Base-by-base conservation (phyloP, 495 filamentous ascomycete species). In the Pseudevernia furfuracea region DNA sequence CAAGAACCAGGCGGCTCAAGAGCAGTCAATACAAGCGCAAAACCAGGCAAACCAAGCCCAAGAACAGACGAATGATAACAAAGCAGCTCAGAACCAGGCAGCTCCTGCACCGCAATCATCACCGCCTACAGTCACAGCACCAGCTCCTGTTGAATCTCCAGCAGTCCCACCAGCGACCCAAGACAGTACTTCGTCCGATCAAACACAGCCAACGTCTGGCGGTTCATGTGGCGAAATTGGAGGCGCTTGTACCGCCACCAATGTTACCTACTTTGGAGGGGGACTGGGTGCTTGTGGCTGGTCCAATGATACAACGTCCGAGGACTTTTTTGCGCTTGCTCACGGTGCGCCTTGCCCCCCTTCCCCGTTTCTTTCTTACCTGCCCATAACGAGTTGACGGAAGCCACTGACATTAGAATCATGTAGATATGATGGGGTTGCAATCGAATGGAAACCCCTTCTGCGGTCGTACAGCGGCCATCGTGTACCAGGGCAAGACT, bases 401-500 rank as follows among this genome's bases (percentile, higher is more conserved):
- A 55, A 30, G 1, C 8, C 30, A 34, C 52, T 55, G 52, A 55
- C 52, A n/a, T 34, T 34, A 36, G 1, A 32, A 17, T 21, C 8
- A 0, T 55, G 30, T 38, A 67, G 75, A 69, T 23, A 73, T 86
- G 76, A 82, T 88, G 82, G 79, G 75, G 64, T 76, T 77, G 59
- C 78, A 80, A 59, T 69, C 77, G 37, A 76, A 77, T 68, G 82
- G 64, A 34, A 76, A 90, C 73, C 76, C 78, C 48, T 81, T 81
- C 75, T 93, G 89, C 75, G 85, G 83, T 72, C 81, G 82, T 75
- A 81, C 74, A 49, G 84, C 89, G 73, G 85, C 80, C 46, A 81
- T 92, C 76, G 74, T 65, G 30, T 75, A 78, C 67, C 71, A 74
- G 38, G 86, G 85, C 74, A 83, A 82, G 73, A 28, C 61, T 19